phyloP scores from a whole-genome alignment of 352 stramenopile species.

The Globisporangium radiosum region DNA sequence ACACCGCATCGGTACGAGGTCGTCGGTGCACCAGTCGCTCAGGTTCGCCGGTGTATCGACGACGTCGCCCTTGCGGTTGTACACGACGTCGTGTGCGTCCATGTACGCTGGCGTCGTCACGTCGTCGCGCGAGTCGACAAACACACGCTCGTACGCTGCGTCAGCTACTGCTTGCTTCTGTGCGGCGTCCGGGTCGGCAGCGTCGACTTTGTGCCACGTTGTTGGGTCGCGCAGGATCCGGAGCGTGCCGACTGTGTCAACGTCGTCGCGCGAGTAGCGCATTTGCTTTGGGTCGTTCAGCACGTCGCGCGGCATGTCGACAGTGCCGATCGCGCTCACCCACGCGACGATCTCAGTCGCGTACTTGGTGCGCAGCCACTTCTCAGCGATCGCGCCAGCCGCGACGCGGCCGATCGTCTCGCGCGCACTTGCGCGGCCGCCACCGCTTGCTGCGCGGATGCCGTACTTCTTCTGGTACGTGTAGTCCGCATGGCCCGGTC shows the following conservation, averaged over 20 bases:
- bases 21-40: constrained; percentile 65
- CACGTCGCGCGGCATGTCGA: constrained; percentile 75
- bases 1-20: constrained; percentile 91
- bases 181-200: constrained; percentile 19
- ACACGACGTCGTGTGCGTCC: constrained; percentile 89
- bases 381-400: constrained; percentile 94
- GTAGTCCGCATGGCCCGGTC: constrained; percentile 96
- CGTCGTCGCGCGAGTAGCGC: constrained; percentile 75
- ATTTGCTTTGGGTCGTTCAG: constrained; percentile 61
- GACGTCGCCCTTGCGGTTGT: constrained; percentile 74
- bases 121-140: constrained; percentile 55
- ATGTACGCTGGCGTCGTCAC: constrained; percentile 83
- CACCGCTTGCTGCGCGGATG: constrained; percentile 94
- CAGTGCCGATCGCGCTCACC: constrained; percentile 81
- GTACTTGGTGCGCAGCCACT: constrained; percentile 92
- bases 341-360: constrained; percentile 85
- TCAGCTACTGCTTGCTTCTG: constrained; percentile 57
- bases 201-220: constrained; percentile 48
- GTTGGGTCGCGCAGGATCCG: constrained; percentile 69
- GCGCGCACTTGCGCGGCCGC: constrained; percentile 92
- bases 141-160: constrained; percentile 63
- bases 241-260: constrained; percentile 77
- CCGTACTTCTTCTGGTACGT: constrained; percentile 99
- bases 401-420: constrained; percentile 99
- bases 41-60: constrained; percentile 50